These are phyloP conservation scores for Pseudogymnoascus sp. DNA, from an alignment of 2,329 filamentous ascomycete species.

Conservation along the genomic window DNA sequence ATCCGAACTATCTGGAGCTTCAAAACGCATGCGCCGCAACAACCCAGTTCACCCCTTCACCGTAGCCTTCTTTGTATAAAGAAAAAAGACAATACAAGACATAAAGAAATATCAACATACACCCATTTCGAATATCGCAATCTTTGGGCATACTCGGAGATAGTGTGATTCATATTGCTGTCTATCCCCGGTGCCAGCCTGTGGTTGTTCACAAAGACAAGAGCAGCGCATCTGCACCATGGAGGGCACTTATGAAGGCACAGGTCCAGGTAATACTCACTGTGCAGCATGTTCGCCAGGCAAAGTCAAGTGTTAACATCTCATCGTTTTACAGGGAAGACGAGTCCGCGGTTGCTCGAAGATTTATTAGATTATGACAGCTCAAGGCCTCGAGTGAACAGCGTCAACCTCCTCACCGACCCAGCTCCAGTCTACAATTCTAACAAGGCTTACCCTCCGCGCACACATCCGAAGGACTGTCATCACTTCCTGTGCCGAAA, in stretches of 20 bases:
- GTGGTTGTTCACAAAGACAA: conserved; percentile 2
- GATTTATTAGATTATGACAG: conserved; percentile 38
- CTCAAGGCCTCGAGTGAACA: conserved; percentile 26
- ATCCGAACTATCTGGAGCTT: neutral
- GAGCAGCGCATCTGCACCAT: neutral
- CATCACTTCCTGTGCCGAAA: conserved; percentile 54
- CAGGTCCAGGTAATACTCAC: conserved; percentile 11
- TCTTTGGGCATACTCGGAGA: neutral
- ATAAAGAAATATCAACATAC: neutral
- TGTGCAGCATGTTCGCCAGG: neutral
- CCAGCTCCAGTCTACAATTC: conserved; percentile 45
- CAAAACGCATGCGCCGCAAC: neutral
- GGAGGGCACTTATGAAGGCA: conserved; percentile 6
- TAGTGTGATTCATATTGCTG: neutral
- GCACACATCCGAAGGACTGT: conserved; percentile 40
- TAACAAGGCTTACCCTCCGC: conserved; percentile 18
- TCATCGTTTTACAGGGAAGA: conserved; percentile 36
- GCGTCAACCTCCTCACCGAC: conserved; percentile 48
- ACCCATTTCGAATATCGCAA: neutral
- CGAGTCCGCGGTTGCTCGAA: conserved; percentile 40
- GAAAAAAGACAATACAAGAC: neutral
- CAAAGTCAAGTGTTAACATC: conserved; percentile 10
- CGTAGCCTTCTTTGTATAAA: neutral
- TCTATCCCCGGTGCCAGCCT: neutral
- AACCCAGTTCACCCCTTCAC: neutral